Evolutionary conservation across 2,329 filamentous ascomycete genomes (phyloP), one percentile per base, ranked within the genome.

Genomic region (Sarocladium brachiariae): DNA sequence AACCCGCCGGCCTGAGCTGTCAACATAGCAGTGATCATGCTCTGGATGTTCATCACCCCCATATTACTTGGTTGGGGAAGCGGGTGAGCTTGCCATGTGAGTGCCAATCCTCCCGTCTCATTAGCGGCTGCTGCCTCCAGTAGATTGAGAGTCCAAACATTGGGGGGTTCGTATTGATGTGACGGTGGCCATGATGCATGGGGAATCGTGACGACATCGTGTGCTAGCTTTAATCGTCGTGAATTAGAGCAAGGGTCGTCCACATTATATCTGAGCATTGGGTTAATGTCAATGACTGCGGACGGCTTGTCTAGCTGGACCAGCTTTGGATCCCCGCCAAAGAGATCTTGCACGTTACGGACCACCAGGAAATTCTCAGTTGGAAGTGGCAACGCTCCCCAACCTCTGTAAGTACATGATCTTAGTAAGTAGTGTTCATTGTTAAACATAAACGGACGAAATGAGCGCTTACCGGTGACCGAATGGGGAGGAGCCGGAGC

Each of bases 341-440:
- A 55, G 16, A 70, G 56, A 27, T 69, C 63, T 49, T 65, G 60
- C n/a, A 61, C 53, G 18, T 60, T 60, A 18, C 59, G 53, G 24
- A 70, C 69, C 3, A 56, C 55, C 45, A 71, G 58, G 54, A 78
- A 78, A 52, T 65, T 68, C 49, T 63, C 68, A 30, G 69, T 65
- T 0, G 70, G 68, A 6, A 80, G 57, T 6, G 73, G 66, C 35
- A 77, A 59, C 9, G 78, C 66, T 6, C 75, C 74, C 76, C 76
- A 80, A 1, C 73, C 75, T 49, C 65, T 67, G 13, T 13, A 45
- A 14, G 19, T 8, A 27, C 13, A 19, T 4, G 21, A 10, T 14
- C 23, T 4, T n/a, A 23, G 25, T 31, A 5, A 31, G 25, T n/a
- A 45, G 4, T 6, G 7, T 18, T 18, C 23, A 45, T 14, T 6